Evolutionary conservation across 352 stramenopile species (phyloP).

Genomic region (Blastocystis sp.): DNA sequence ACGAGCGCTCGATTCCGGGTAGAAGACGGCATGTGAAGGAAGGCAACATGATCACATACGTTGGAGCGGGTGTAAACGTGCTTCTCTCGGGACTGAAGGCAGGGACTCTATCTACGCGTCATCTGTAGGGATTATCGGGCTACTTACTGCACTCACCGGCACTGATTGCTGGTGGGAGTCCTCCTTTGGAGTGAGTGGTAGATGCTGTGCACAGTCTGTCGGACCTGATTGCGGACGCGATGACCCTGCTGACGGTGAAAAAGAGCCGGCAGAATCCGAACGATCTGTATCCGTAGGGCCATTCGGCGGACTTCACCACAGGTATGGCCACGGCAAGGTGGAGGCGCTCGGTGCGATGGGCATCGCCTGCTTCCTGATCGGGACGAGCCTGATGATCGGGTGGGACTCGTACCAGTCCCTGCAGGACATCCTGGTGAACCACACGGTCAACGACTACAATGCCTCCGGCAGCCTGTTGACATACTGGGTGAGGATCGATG

Average conservation of each 20-base stretch:
- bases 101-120: neutral
- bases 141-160: constrained; percentile 43
- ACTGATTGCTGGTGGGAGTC: constrained; percentile 13
- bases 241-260: constrained; percentile 28
- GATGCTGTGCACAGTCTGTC: constrained; percentile 49
- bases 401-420: constrained; percentile 21
- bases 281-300: constrained; percentile 5
- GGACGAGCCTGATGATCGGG: constrained; percentile 24
- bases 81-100: constrained; percentile 33
- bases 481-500: neutral
- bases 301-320: neutral
- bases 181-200: neutral
- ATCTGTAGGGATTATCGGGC: constrained; percentile 37
- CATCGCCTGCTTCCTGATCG: constrained; percentile 35
- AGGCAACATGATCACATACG: constrained; percentile 56
- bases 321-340: constrained; percentile 47
- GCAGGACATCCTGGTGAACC: constrained; percentile 28
- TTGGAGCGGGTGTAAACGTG: constrained; percentile 36
- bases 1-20: neutral
- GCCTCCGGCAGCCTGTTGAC: constrained; percentile 6
- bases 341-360: constrained; percentile 43
- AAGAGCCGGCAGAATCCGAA: constrained; percentile 48
- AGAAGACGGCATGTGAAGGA: constrained; percentile 48
- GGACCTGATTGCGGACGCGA: constrained; percentile 38
- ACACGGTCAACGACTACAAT: constrained; percentile 24